Base-by-base conservation (phyloP, 225 moss, liverwort and hornwort genomes). In the Pseudisothecium myosuroides region DNA sequence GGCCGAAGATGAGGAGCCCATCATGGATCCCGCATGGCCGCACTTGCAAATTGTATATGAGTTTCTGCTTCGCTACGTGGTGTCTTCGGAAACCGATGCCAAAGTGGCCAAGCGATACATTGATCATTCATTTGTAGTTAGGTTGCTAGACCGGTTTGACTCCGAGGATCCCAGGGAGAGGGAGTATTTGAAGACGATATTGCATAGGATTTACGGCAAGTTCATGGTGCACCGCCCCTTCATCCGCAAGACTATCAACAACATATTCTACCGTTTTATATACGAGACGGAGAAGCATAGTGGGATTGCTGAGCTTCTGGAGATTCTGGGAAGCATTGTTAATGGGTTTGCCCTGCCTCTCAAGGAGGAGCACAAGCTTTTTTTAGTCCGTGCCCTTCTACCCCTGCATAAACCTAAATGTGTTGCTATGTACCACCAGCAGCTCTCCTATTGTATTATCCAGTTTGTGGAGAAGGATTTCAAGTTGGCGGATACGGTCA, bases 21-120 rank as follows among this genome's bases (percentile, higher is more conserved):
- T 88, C 76, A 94, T 94, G 91, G 94, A 94, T 71, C 94, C 94
- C 27, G 88, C 91, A 14, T 94, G 94, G 94, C 94, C 94, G 45
- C 94, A 94, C 88, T 84, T 93, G 90, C 94, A 94, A 90, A 94
- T 94, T 86, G 94, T 93, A 64, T 94, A 93, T 80, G 94, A 94
- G 90, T 94, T 94, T 81, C 94, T 94, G 90, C 89, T 94, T 41
- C 91, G 94, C n/a, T 94, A 94, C 66, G 94, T 94, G 78, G 94
- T 93, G 63, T 94, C 94, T 26, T 28, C 92, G n/a, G 92, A 92
- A 81, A 92, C 90, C 8, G 94, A 94, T 64, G 92, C 94, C 31
- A 94, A 91, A 84, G 83, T 94, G 83, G 94, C 91, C 37, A 94
- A 94, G 88, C 87, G 90, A 58, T 92, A 92, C 84, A 90, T 92